phyloP scores from a whole-genome alignment of 345 rosid species.

The Gossypium thurberi region DNA sequence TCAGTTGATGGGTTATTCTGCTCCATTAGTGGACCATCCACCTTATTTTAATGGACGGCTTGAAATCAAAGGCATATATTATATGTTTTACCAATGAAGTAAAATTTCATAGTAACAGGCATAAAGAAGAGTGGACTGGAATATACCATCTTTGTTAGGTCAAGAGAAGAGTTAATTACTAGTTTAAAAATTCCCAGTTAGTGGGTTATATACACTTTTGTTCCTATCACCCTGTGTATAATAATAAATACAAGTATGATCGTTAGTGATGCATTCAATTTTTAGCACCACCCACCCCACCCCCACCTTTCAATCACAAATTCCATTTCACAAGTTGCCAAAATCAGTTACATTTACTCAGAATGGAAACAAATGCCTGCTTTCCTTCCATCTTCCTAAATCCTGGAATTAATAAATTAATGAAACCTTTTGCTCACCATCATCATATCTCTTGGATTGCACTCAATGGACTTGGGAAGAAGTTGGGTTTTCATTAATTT shows the following conservation, averaged over 20 bases:
- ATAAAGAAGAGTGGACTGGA: background rate
- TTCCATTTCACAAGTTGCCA: background rate
- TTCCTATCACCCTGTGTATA: background rate
- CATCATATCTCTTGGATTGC: background rate
- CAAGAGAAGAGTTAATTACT: background rate
- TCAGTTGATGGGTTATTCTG: background rate
- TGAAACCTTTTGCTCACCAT: too few relatives aligned
- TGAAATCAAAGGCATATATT: background rate
- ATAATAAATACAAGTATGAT: background rate
- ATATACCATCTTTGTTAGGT: constrained; percentile 1
- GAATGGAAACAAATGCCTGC: background rate
- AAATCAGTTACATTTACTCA: background rate
- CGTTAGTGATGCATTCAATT: background rate
- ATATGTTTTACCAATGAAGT: background rate
- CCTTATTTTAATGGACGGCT: constrained; percentile 2
- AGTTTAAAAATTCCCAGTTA: background rate
- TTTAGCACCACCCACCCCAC: background rate
- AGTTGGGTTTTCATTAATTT: background rate
- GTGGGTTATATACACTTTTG: background rate
- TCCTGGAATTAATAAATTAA: background rate
- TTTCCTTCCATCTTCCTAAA: background rate
- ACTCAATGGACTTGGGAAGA: background rate
- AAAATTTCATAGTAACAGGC: background rate
- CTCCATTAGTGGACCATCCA: background rate
- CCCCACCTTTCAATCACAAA: background rate